Conservation (phyloP, 106 monocot genomes). For the Allium cepa region DNA sequence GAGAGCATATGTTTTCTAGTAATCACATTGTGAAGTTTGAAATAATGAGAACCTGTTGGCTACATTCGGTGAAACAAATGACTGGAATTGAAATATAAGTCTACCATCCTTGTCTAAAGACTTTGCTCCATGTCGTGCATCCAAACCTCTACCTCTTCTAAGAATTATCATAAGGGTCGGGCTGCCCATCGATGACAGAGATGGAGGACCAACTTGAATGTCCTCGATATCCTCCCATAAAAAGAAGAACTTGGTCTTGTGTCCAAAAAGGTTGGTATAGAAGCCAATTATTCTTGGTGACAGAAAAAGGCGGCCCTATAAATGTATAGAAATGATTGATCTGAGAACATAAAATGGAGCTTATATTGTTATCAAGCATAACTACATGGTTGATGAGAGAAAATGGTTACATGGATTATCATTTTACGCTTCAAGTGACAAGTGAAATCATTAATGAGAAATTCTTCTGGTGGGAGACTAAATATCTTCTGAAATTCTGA, state of each 20-base stretch:
- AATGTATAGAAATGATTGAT: background rate
- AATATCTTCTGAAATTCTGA: slow-evolving; percentile 86
- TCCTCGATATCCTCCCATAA: slow-evolving; percentile 93
- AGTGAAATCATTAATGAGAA: slow-evolving; percentile 95
- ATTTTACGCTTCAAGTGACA: slow-evolving; percentile 92
- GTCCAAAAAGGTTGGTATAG: slow-evolving; percentile 70
- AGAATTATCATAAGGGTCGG: slow-evolving; percentile 65
- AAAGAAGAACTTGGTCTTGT: slow-evolving; percentile 84
- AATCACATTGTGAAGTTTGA: too few relatives aligned
- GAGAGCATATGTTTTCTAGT: too few relatives aligned
- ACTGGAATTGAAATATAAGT: slow-evolving; percentile 73
- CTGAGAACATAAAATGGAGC: background rate
- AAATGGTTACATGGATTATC: slow-evolving; percentile 59
- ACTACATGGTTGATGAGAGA: background rate
- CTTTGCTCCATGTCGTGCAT: slow-evolving; percentile 79
- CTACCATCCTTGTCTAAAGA: slow-evolving; percentile 49
- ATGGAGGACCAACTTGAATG: slow-evolving; percentile 61
- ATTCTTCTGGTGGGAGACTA: slow-evolving; percentile 75
- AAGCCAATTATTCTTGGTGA: slow-evolving; percentile 86
- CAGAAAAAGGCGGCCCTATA: slow-evolving; percentile 74
- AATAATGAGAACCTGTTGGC: slow-evolving; percentile 48
- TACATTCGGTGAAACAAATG: slow-evolving; percentile 66
- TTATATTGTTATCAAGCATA: too few relatives aligned
- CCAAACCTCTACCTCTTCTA: slow-evolving; percentile 43
- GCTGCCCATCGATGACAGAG: slow-evolving; percentile 59